These are phyloP conservation scores for Cajanus cajan DNA, from an alignment of 306 rosid species.

Conservation along the genomic window DNA sequence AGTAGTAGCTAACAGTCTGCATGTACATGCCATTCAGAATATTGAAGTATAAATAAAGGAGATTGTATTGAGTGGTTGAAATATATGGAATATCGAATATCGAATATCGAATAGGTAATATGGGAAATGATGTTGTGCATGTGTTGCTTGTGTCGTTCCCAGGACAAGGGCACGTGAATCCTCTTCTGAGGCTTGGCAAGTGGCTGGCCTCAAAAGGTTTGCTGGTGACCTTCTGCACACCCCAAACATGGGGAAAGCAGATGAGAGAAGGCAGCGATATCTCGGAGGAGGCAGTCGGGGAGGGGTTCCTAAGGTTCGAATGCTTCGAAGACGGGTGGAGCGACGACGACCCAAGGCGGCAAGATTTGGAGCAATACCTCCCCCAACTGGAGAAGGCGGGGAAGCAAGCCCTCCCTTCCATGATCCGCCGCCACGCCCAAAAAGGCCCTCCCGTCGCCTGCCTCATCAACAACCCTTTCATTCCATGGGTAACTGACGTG, in stretches of 20 bases:
- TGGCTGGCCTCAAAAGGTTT: slow-evolving; percentile 46
- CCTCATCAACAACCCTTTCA: slow-evolving; percentile 52
- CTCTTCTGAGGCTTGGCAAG: slow-evolving; percentile 57
- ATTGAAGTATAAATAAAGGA: too few relatives aligned
- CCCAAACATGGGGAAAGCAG: slow-evolving; percentile 10
- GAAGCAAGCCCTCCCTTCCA: slow-evolving; percentile 6
- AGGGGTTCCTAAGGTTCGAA: slow-evolving; percentile 52
- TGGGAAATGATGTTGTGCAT: slow-evolving; percentile 13
- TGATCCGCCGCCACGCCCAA: slow-evolving; percentile 8
- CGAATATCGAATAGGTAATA: too few relatives aligned
- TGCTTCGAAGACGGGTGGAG: slow-evolving; percentile 45
- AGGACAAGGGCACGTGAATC: slow-evolving; percentile 62
- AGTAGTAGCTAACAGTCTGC: too few relatives aligned
- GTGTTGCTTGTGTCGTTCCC: slow-evolving; percentile 56
- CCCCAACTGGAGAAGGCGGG: slow-evolving; percentile 40
- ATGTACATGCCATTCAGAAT: too few relatives aligned
- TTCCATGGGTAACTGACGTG: slow-evolving; percentile 55
- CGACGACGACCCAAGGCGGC: neutral
- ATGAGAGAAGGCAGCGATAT: slow-evolving; percentile 35
- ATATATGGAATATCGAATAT: too few relatives aligned
- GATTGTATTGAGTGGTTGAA: too few relatives aligned
- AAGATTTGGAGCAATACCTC: slow-evolving; percentile 6
- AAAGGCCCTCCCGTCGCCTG: slow-evolving; percentile 34
- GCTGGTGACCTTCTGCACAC: slow-evolving; percentile 52
- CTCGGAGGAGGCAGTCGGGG: slow-evolving; percentile 16